Evolutionary conservation across 192 early-diverging fungal species (phyloP), one percentile per base, ranked within the genome.

Genomic region (Thamnidium elegans): DNA sequence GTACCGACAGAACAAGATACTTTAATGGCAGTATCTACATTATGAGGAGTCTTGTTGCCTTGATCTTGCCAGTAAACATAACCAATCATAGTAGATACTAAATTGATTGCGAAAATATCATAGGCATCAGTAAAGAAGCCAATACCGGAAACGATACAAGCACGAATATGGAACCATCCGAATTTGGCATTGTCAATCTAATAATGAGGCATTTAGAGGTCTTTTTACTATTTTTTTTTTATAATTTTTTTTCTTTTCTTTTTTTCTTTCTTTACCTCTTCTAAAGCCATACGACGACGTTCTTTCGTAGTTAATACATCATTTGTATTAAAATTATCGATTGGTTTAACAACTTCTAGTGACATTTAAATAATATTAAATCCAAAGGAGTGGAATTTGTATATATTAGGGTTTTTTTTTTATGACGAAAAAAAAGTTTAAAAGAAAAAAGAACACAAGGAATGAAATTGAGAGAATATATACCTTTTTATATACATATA

Each of bases 121-220:
- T 96, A 96, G 5, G 93, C 89, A 69, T 98, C 94, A 36, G 92
- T 93, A 63, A 94, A 89, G 80, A 96, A 94, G 50, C 92, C 89
- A 31, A 89, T 82, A 52, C 87, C 89, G 13, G 87, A 84, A 9
- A 90, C 84, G 53, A 90, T 61, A 71, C 86, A 89, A n/a, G 89
- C 82, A 45, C 85, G 85, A 68, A 90, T 77, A 68, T 90, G 89
- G 74, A 87, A 89, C 89, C 86, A 87, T 23, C 83, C 83, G 43
- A 91, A 89, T 71, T 89, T 85, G 19, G 84, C 87, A 68, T 89
- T 87, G 63, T 91, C 89, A 61, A 85, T 85, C 80, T 76, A 67
- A 26, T n/a, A 39, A 2, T 36, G 20, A 39, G 19, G 5, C 14
- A 11, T 39, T 26, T 26, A 26, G 26, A 26, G 26, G 26, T 26